Evolutionary conservation across 225 moss, liverwort and hornwort species (phyloP).

Genomic region (Pseudisothecium myosuroides): DNA sequence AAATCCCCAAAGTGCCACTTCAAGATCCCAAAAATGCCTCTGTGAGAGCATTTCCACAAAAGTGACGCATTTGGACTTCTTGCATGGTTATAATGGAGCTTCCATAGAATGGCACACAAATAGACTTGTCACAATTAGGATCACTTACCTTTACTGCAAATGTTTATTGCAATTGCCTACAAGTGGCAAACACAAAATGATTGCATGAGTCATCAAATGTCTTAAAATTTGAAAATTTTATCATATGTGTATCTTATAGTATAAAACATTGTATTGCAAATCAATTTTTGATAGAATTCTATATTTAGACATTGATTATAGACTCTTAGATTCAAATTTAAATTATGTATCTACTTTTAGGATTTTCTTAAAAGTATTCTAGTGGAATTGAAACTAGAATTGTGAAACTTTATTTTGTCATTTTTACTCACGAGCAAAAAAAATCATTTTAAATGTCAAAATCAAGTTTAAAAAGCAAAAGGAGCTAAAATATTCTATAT

Average conservation of each 20-base stretch:
- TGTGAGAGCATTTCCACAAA: no score
- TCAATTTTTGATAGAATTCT: no score
- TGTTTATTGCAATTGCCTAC: background rate
- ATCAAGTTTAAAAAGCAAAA: background rate
- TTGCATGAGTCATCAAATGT: background rate
- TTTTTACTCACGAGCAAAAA: background rate
- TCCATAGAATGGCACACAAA: background rate
- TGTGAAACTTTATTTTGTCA: background rate
- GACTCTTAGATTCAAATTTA: background rate
- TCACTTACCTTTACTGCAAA: background rate
- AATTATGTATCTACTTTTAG: background rate
- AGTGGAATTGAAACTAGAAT: background rate
- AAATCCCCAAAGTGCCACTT: no score
- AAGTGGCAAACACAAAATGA: background rate
- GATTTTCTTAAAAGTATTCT: background rate
- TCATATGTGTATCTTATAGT: no score
- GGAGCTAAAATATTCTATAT: no score
- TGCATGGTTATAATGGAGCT: no score
- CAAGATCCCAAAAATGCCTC: no score
- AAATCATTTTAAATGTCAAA: no score
- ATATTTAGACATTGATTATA: no score
- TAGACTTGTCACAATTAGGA: no score
- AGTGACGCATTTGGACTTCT: no score
- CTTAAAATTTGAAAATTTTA: background rate
- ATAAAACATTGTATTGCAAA: no score